These are phyloP conservation scores for Trichoderma endophyticum DNA, from an alignment of 2,329 filamentous ascomycete species.

Conservation along the genomic window DNA sequence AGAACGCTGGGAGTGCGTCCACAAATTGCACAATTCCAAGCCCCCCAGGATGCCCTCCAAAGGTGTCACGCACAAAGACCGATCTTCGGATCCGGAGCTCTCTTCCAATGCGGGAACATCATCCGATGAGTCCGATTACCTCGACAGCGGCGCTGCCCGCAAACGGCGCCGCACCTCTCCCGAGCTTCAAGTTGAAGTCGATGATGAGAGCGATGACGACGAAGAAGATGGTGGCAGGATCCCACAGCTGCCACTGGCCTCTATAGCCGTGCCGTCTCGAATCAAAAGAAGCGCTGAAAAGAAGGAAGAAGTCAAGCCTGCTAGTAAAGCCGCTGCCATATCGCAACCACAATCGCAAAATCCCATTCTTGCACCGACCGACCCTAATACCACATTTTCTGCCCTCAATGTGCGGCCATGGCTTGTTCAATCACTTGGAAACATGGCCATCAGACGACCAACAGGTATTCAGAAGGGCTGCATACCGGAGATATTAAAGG, in stretches of 20 bases:
- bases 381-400: constrained; percentile 64
- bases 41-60: constrained; percentile 10
- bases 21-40: background rate
- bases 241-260: constrained; percentile 36
- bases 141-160: constrained; percentile 44
- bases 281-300: constrained; percentile 41
- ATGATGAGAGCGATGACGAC: constrained; percentile 27
- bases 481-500: constrained; percentile 88
- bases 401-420: constrained; percentile 75
- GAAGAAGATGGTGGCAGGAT: constrained; percentile 22
- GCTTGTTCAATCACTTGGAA: constrained; percentile 76
- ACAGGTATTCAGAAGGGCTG: constrained; percentile 91
- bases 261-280: constrained; percentile 52
- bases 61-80: background rate
- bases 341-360: constrained; percentile 28
- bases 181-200: constrained; percentile 19
- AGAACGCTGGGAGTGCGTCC: constrained; percentile 1
- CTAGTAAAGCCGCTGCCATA: background rate
- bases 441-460: constrained; percentile 78
- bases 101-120: constrained; percentile 15
- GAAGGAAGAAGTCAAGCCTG: constrained; percentile 21
- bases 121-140: constrained; percentile 47
- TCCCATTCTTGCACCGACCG: constrained; percentile 49
- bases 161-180: constrained; percentile 44
- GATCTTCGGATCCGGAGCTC: constrained; percentile 5